Percentiles rank a stretch among this genome's conserved stretches.
These are phyloP conservation scores for Spizellomyces sp. DNA, from an alignment of 192 early-diverging fungal species.

Conservation along the genomic window DNA sequence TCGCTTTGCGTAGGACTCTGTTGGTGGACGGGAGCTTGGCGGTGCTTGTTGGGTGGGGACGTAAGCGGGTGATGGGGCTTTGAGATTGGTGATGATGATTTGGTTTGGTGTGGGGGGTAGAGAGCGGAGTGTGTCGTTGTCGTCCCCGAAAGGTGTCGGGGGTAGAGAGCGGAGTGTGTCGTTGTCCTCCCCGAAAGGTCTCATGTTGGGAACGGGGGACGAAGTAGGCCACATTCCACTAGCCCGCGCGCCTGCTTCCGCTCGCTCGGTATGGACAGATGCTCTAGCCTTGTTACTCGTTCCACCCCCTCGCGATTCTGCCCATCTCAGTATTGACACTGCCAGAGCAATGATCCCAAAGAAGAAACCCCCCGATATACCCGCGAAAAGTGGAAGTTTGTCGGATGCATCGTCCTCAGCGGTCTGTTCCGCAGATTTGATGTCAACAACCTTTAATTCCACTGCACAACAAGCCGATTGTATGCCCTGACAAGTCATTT, in stretches of 20 bases:
- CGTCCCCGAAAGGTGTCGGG: neutral
- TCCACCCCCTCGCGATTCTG: neutral
- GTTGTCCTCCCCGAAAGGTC: neutral
- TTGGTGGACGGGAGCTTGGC: neutral
- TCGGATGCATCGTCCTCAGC: neutral
- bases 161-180: neutral
- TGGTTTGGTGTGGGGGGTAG: neutral
- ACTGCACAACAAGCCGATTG: constrained; percentile 6
- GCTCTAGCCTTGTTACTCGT: neutral
- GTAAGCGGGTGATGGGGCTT: neutral
- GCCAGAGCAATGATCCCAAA: constrained; percentile 24
- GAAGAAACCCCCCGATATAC: constrained; percentile 23
- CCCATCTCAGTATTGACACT: neutral
- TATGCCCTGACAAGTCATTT: neutral
- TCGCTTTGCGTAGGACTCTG: neutral
- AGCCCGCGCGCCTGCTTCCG: constrained; percentile 3
- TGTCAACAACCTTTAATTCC: neutral
- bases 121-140: neutral
- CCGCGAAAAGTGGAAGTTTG: constrained; percentile 24
- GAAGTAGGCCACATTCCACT: constrained; percentile 20
- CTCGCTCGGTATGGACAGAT: constrained; percentile 13
- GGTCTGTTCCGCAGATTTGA: neutral
- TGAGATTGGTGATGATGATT: constrained; percentile 10
- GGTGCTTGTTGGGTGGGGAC: neutral
- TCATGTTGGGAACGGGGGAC: neutral